These are phyloP conservation scores for Candida frijolesensis DNA, from an alignment of 1,139 yeast genomes.

Conservation along the genomic window DNA sequence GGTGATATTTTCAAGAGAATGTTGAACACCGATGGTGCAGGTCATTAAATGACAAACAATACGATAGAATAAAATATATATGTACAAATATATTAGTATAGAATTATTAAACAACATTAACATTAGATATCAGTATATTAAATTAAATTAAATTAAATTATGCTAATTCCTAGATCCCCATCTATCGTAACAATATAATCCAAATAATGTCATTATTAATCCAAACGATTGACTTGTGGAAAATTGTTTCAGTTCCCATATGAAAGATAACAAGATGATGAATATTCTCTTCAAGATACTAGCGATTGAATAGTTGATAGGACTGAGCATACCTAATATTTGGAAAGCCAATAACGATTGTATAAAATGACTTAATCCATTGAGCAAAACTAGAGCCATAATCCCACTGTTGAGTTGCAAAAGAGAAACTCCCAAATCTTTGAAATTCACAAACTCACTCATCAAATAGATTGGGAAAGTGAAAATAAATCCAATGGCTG, in stretches of 20 bases:
- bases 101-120: neutral
- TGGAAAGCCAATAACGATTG: constrained; percentile 91
- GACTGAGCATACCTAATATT: constrained; percentile 79
- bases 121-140: neutral
- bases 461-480: constrained; percentile 78
- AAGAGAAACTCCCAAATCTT: constrained; percentile 33
- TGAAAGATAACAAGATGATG: constrained; percentile 76
- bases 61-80: neutral
- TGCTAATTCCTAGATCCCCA: constrained; percentile 49
- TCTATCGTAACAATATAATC: constrained; percentile 70
- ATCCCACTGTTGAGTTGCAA: constrained; percentile 37
- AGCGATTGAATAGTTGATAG: constrained; percentile 91
- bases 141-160: neutral
- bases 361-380: constrained; percentile 80
- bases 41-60: constrained; percentile 26
- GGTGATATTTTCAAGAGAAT: constrained; percentile 74
- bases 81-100: neutral
- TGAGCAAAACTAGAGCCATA: constrained; percentile 44
- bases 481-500: constrained; percentile 73
- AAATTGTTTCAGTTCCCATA: constrained; percentile 59
- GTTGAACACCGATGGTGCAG: constrained; percentile 47
- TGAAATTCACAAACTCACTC: constrained; percentile 52
- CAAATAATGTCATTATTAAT: constrained; percentile 63
- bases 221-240: constrained; percentile 67
- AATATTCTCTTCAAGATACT: constrained; percentile 85